These are phyloP conservation scores for Saccharomyces eubayanus DNA, from an alignment of 805 yeast genomes.

Conservation along the genomic window DNA sequence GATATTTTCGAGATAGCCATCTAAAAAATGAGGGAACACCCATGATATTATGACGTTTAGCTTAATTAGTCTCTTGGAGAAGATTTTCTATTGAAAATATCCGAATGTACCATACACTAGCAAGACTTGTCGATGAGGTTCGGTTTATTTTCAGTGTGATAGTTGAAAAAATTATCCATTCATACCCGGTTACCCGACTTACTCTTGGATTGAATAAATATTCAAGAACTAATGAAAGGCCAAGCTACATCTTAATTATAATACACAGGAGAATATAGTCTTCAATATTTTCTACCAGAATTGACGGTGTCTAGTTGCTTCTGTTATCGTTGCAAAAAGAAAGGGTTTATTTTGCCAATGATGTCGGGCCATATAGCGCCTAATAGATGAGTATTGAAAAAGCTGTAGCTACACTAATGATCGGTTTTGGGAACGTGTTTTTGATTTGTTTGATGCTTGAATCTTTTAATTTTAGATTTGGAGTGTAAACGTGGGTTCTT, in stretches of 20 bases:
- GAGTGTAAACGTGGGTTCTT: too few relatives aligned
- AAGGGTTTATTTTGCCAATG: too few relatives aligned
- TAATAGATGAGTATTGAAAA: too few relatives aligned
- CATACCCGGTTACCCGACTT: not conserved
- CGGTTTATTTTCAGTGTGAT: not conserved
- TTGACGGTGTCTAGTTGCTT: too few relatives aligned
- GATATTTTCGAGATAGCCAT: slow-evolving; percentile 90
- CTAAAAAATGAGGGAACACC: slow-evolving; percentile 98
- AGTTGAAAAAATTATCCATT: not conserved
- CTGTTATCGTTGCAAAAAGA: too few relatives aligned
- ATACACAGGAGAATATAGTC: too few relatives aligned
- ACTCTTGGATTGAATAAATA: not conserved
- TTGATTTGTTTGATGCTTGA: too few relatives aligned
- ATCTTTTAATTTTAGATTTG: too few relatives aligned
- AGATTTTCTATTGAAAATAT: not conserved
- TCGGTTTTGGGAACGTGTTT: too few relatives aligned
- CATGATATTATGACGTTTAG: slow-evolving; percentile 34
- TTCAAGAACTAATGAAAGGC: not conserved
- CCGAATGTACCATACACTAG: not conserved
- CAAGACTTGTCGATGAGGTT: not conserved
- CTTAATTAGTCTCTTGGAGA: not conserved
- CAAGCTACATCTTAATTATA: not conserved
- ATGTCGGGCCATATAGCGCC: too few relatives aligned
- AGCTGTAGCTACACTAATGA: too few relatives aligned
- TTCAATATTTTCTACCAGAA: too few relatives aligned